Conservation (phyloP, 108 stramenopile species). For the Cyclotella choctawhatcheeana region DNA sequence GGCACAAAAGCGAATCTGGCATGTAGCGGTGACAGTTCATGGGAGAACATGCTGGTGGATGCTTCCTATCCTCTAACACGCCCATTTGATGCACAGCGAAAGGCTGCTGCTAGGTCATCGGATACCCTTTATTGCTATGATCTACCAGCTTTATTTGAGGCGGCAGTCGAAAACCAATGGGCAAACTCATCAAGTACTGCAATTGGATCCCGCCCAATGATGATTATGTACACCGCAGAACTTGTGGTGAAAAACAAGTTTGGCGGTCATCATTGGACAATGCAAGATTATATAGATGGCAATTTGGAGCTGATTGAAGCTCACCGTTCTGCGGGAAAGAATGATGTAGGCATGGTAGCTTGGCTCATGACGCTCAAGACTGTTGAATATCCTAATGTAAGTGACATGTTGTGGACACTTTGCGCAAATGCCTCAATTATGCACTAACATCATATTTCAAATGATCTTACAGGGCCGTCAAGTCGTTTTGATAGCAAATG, state of each 20-base stretch:
- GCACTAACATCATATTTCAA: background rate
- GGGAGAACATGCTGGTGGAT: constrained; percentile 85
- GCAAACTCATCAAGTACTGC: constrained; percentile 50
- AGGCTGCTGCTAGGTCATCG: constrained; percentile 83
- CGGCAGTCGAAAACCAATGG: constrained; percentile 91
- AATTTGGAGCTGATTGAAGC: constrained; percentile 84
- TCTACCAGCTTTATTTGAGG: constrained; percentile 95
- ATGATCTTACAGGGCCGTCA: constrained; percentile 74
- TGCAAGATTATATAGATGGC: constrained; percentile 83
- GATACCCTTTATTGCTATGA: constrained; percentile 97
- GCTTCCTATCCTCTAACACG: constrained; percentile 93
- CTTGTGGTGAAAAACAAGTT: constrained; percentile 88
- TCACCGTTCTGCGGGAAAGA: constrained; percentile 90
- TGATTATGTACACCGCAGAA: constrained; percentile 93
- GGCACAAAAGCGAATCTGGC: constrained; percentile 86
- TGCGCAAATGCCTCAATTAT: background rate
- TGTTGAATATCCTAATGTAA: constrained; percentile 93
- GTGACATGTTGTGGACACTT: constrained; percentile 6
- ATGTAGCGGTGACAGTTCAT: constrained; percentile 85
- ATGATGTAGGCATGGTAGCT: constrained; percentile 99
- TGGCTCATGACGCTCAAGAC: constrained; percentile 96
- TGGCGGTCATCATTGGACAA: constrained; percentile 73
- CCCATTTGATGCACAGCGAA: constrained; percentile 92
- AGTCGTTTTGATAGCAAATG: constrained; percentile 98
- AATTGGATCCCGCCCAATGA: constrained; percentile 67